A percentile compares a stretch with the other conserved stretches of the same genome.
Evolutionary conservation across 2,329 filamentous ascomycete genomes (phyloP).

Genomic region (Aspergillus sp.): DNA sequence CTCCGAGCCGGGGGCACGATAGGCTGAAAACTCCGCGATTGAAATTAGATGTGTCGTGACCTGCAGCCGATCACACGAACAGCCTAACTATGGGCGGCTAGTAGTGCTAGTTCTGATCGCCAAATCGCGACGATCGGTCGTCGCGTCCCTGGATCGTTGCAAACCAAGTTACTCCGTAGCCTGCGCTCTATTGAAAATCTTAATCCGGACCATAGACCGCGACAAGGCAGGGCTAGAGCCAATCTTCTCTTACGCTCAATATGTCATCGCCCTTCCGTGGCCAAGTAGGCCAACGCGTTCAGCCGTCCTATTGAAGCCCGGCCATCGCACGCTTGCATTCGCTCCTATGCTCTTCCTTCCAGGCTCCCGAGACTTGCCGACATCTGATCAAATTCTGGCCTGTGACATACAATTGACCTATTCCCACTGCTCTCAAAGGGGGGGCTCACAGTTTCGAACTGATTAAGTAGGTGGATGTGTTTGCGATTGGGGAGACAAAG

Average conservation of each 20-base stretch:
- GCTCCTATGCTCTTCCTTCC: no score
- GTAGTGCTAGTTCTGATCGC: conserved; percentile 17
- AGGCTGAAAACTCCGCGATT: conserved; percentile 11
- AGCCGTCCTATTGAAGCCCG: not conserved
- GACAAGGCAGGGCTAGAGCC: not conserved
- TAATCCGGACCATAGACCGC: not conserved
- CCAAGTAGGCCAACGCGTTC: conserved; percentile 6
- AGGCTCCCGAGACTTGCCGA: not conserved
- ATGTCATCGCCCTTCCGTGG: conserved; percentile 4
- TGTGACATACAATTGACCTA: not conserved
- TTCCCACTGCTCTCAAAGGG: not conserved
- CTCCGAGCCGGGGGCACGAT: conserved; percentile 11
- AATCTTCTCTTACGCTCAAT: not conserved
- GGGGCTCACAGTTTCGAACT: not conserved
- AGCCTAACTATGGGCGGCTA: conserved; percentile 19
- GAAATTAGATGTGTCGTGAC: conserved; percentile 24
- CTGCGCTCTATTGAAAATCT: conserved; percentile 4
- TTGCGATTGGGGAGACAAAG: not conserved
- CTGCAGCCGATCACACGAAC: conserved; percentile 19
- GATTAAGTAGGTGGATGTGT: not conserved
- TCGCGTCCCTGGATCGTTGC: conserved; percentile 7
- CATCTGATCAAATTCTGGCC: not conserved
- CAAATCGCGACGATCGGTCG: conserved; percentile 14
- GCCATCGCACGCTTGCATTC: not conserved
- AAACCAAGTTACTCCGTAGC: conserved; percentile 4